These are phyloP conservation scores for Volvox carteri DNA, from an alignment of 163 green algal genomes.

Conservation along the genomic window DNA sequence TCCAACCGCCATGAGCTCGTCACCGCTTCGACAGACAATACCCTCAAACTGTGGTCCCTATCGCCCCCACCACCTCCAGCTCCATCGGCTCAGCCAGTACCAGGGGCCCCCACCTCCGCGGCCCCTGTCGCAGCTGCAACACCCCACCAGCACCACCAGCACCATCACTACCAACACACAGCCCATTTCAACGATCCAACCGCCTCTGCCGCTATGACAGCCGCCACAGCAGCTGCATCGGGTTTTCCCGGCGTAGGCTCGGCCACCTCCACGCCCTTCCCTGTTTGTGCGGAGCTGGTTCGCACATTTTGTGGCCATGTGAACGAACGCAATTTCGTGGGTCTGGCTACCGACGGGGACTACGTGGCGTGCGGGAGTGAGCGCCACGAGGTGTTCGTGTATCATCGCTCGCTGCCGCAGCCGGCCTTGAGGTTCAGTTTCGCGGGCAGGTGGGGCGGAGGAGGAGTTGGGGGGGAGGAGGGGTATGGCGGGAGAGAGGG, in stretches of 20 bases:
- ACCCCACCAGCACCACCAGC: neutral
- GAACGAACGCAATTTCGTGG: slow-evolving; percentile 94
- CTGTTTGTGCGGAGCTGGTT: slow-evolving; percentile 54
- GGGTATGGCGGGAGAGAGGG: neutral
- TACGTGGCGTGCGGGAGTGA: slow-evolving; percentile 86
- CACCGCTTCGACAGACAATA: slow-evolving; percentile 86
- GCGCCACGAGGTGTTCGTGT: slow-evolving; percentile 78
- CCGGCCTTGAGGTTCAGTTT: slow-evolving; percentile 74
- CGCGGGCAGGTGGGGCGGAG: neutral
- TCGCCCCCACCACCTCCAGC: neutral
- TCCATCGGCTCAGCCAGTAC: slow-evolving; percentile 27
- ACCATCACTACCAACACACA: neutral
- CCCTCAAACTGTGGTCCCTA: slow-evolving; percentile 81
- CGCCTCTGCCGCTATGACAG: too few relatives aligned
- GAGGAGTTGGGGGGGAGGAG: neutral
- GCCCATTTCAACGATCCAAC: neutral
- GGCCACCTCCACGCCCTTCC: too few relatives aligned
- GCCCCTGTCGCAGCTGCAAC: neutral
- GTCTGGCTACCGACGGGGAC: slow-evolving; percentile 78
- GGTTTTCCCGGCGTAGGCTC: too few relatives aligned
- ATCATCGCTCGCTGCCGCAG: slow-evolving; percentile 73
- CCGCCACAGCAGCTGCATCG: too few relatives aligned
- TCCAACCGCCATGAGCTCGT: slow-evolving; percentile 71
- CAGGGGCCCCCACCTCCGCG: neutral
- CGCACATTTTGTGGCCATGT: slow-evolving; percentile 77